Conservation (phyloP, 495 filamentous ascomycete genomes). For the Letharia columbiana region DNA sequence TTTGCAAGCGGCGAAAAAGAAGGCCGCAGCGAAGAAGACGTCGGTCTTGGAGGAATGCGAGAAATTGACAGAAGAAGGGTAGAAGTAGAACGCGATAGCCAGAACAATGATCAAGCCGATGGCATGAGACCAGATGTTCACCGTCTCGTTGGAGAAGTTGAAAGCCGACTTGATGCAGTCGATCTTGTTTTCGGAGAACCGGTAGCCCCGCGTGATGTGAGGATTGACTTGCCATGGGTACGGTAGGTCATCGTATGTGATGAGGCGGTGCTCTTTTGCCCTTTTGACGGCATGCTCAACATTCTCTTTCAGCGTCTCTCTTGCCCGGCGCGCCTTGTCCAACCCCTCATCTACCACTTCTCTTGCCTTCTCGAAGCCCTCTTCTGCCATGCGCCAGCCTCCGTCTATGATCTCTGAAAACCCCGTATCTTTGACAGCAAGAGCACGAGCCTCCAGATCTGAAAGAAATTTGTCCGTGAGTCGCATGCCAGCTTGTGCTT, state of each 20-base stretch:
- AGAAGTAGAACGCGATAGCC: slow-evolving; percentile 91
- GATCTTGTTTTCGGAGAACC: slow-evolving; percentile 80
- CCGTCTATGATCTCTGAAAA: slow-evolving; percentile 55
- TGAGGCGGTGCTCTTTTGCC: slow-evolving; percentile 72
- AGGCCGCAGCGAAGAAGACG: slow-evolving; percentile 78
- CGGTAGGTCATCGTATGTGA: slow-evolving; percentile 83
- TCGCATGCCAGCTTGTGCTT: slow-evolving; percentile 77
- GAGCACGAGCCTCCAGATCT: slow-evolving; percentile 76
- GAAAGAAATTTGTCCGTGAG: slow-evolving; percentile 73
- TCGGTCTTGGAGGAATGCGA: slow-evolving; percentile 76
- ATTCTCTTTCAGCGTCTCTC: slow-evolving; percentile 65
- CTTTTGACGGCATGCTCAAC: slow-evolving; percentile 71
- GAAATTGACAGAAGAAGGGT: slow-evolving; percentile 80
- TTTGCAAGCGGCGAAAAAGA: slow-evolving; percentile 96
- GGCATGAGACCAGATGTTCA: slow-evolving; percentile 97
- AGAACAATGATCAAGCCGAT: slow-evolving; percentile 82
- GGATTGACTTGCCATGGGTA: slow-evolving; percentile 92
- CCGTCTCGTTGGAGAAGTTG: slow-evolving; percentile 76
- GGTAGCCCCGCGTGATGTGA: slow-evolving; percentile 83
- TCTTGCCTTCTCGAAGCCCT: slow-evolving; percentile 57
- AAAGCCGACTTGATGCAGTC: slow-evolving; percentile 81
- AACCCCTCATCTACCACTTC: slow-evolving; percentile 82
- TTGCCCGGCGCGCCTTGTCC: slow-evolving; percentile 66
- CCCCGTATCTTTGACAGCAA: slow-evolving; percentile 55
- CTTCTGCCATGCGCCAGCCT: slow-evolving; percentile 64